Evolutionary conservation across 176 grass and related monocot species (phyloP), one percentile per base, ranked within the genome.

Genomic region (Cenchrus purpureus): DNA sequence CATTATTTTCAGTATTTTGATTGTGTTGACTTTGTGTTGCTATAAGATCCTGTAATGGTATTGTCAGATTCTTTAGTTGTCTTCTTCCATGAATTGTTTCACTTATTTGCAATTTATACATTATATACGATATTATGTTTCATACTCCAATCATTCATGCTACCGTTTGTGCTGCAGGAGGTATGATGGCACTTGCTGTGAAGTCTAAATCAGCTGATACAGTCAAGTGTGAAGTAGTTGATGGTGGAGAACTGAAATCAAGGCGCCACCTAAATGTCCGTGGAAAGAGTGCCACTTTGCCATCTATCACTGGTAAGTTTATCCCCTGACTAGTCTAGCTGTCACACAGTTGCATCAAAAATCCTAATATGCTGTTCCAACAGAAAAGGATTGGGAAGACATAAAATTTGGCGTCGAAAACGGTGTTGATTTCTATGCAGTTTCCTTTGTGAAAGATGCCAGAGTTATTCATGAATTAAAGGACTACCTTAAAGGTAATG

Each of bases 381-480:
- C 80, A 95, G 96, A 98, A 50, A 98, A 98, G 79, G 96, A 98
- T 85, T 98, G 96, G 96, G 96, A 95, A 83, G 96, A 98, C 72
- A 98, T 98, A 79, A 98, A 95, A 82, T 98, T 98, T 84, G 93
- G 93, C 3, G 89, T 98, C 76, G 93, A 95, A 61, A 95, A 94
- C 0, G 86, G 92, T 85, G 96, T 98, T 74, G 96, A 98, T 87
- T 98, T 94, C 74, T 98, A 98, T 87, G 96, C 96, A 73, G 93
- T 98, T 92, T 98, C 96, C 55, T 98, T 98, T 81, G 96, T 98
- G 68, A 98, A 98, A 80, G 93, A 95, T 83, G 91, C 93, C 45
- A 89, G 89, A 86, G 96, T 98, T 79, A 87, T 98, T 64, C 91
- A 98, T 87, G 93, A 98, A 90, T 73, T 98, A 37, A 95, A 98